A percentile compares a stretch with the other conserved stretches of the same genome.
phyloP scores from a whole-genome alignment of 345 rosid genomes.

The Euclidium syriacum region DNA sequence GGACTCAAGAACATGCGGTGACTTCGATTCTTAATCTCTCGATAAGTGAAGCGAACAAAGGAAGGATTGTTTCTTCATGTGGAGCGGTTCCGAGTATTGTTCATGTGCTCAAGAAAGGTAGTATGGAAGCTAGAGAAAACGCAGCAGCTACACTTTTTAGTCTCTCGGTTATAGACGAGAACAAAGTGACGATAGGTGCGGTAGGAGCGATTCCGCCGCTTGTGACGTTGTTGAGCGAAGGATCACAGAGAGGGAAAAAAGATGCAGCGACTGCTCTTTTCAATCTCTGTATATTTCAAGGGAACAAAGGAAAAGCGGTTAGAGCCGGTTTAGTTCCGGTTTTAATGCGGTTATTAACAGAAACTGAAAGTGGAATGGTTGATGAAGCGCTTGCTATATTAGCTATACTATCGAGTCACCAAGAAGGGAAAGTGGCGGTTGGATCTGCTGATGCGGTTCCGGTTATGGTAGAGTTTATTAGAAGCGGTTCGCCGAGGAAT shows the following conservation, averaged over 20 bases:
- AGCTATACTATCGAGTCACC: slow-evolving; percentile 60
- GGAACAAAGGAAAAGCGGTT: slow-evolving; percentile 89
- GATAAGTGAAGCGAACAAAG: slow-evolving; percentile 79
- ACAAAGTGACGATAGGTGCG: slow-evolving; percentile 75
- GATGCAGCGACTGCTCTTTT: slow-evolving; percentile 96
- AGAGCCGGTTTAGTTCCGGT: slow-evolving; percentile 74
- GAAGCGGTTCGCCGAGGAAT: slow-evolving; percentile 65
- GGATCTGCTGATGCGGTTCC: slow-evolving; percentile 63
- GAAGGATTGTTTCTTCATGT: slow-evolving; percentile 57
- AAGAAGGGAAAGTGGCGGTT: slow-evolving; percentile 55
- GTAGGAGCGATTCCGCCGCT: slow-evolving; percentile 89
- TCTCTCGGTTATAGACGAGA: slow-evolving; percentile 85
- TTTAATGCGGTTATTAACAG: slow-evolving; percentile 56
- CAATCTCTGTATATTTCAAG: slow-evolving; percentile 85
- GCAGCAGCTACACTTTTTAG: slow-evolving; percentile 96
- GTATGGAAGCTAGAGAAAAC: slow-evolving; percentile 97
- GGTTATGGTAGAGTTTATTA: slow-evolving; percentile 54
- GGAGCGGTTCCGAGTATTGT: slow-evolving; percentile 85
- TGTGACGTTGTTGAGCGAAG: slow-evolving; percentile 71
- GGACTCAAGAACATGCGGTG: slow-evolving; percentile 87
- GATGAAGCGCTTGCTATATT: slow-evolving; percentile 74
- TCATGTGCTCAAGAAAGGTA: slow-evolving; percentile 77
- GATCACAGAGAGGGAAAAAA: slow-evolving; percentile 91
- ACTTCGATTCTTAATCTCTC: slow-evolving; percentile 93
- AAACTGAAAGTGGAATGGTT: slow-evolving; percentile 61